Base-by-base conservation (phyloP, 1,284 basidiomycete genomes). In the Mixia osmundae region DNA sequence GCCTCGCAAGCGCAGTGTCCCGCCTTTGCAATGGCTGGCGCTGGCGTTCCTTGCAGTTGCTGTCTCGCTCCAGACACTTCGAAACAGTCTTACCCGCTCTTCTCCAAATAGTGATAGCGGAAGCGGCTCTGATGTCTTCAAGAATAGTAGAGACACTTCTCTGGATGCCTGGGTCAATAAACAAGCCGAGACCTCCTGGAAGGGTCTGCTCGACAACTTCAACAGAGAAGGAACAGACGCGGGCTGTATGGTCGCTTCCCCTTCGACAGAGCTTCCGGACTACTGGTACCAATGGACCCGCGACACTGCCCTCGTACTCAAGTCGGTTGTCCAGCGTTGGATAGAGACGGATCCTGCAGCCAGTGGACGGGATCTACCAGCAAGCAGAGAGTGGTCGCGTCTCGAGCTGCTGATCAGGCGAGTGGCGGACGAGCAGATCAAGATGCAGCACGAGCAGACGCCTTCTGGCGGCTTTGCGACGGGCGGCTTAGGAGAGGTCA, bases 401-500 rank as follows among this genome's bases (percentile, higher is more conserved):
- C 26, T 34, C 14, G 15, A 14, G 14, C 8, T 15, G n/a, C 8
- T 30, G n/a, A 7, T 8, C 29, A 30, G 18, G 9, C 15, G 15
- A 14, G 9, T 30, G 8, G 29, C 7, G 35, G 35, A 36, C 21
- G 39, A 42, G 25, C 35, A 30, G 11, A 37, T 35, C 14, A 39
- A 41, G 20, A 46, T 66, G 25, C 63, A 66, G 48, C 46, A 48
- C 19, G 37, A 48, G 14, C 21, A 46, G 9, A 64, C 58, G 18
- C 58, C 54, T 0, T 57, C 57, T 2, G 64, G 64, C 7, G 54
- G 56, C 8, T 54, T 60, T 34, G 35, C 41, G 19, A 34, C 46
- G n/a, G 63, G 63, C 7, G 62, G 63, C 1, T 40, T 65, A 15
- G 62, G 60, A n/a, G 65, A 67, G 44, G 64, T 64, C 25, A 67